phyloP scores from a whole-genome alignment of 2,329 filamentous ascomycete species.

The Phaeophleospora eucalypticola region DNA sequence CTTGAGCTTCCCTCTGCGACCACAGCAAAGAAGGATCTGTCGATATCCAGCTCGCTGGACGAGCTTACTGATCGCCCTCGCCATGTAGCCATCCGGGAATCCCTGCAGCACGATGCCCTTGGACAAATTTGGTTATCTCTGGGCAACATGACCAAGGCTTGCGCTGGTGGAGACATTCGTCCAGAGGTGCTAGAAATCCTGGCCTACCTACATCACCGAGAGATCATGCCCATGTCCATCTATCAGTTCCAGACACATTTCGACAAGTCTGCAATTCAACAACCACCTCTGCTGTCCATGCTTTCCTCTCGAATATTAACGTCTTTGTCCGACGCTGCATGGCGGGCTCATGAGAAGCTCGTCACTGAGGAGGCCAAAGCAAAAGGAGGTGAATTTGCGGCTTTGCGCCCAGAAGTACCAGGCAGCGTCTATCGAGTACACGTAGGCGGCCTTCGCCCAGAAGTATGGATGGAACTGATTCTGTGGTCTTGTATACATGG shows the following conservation, averaged over 20 bases:
- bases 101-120: constrained; percentile 35
- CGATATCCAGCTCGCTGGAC: constrained; percentile 10
- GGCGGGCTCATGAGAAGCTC: constrained; percentile 43
- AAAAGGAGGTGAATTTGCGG: constrained; percentile 35
- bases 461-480: constrained; percentile 51
- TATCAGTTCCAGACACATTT: constrained; percentile 38
- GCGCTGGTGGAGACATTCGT: constrained; percentile 32
- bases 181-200: constrained; percentile 46
- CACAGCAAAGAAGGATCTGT: not conserved
- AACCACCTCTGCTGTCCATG: constrained; percentile 46
- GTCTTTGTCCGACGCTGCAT: constrained; percentile 48
- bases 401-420: constrained; percentile 42
- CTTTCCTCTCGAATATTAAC: constrained; percentile 47
- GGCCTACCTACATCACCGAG: constrained; percentile 45
- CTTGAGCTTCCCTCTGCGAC: not conserved
- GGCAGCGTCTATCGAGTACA: constrained; percentile 40
- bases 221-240: constrained; percentile 44
- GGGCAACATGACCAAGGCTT: constrained; percentile 42
- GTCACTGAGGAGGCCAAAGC: constrained; percentile 26
- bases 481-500: constrained; percentile 50
- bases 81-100: constrained; percentile 11
- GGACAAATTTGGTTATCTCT: constrained; percentile 46
- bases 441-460: constrained; percentile 39
- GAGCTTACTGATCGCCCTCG: constrained; percentile 20
- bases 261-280: constrained; percentile 38